Evolutionary conservation across 1,139 yeast genomes (phyloP).

Genomic region (Wickerhamiella pararugosa): DNA sequence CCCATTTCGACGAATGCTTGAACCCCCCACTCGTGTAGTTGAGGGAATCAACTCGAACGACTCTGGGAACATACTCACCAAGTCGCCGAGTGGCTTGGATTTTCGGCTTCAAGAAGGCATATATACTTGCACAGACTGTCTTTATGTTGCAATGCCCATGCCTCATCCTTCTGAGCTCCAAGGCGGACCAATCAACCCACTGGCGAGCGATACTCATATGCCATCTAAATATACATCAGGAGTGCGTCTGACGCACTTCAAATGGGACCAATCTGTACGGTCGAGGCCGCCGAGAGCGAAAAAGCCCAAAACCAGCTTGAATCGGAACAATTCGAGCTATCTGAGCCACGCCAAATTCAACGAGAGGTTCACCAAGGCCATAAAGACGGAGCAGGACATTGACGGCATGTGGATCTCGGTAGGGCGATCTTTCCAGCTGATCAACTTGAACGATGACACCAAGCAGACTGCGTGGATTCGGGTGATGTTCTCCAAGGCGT

Average conservation of each 20-base stretch:
- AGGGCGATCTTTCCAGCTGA: conserved; percentile 5
- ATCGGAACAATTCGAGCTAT: conserved; percentile 6
- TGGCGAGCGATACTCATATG: conserved; percentile 1
- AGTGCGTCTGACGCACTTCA: conserved; percentile 1
- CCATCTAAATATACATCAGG: conserved; percentile 5
- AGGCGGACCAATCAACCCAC: conserved; percentile 3
- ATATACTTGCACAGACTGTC: conserved; percentile 1
- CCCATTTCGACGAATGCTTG: conserved; percentile 4
- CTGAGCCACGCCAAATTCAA: conserved; percentile 2
- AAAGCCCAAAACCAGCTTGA: conserved; percentile 3
- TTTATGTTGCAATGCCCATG: conserved; percentile 6
- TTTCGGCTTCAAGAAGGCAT: conserved; percentile 2
- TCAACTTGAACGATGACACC: conserved; percentile 10
- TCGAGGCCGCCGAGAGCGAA: not conserved
- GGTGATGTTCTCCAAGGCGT: conserved; percentile 27
- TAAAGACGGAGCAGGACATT: conserved; percentile 3
- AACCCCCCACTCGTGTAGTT: conserved; percentile 4
- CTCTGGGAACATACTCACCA: conserved; percentile 1
- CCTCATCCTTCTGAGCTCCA: conserved; percentile 6
- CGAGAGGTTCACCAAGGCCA: conserved; percentile 4
- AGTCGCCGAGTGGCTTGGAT: not conserved
- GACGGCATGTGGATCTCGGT: conserved; percentile 6
- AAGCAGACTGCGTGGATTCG: conserved; percentile 27
- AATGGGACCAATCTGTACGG: not conserved
- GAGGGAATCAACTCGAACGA: conserved; percentile 1